A percentile compares a stretch with the other conserved stretches of the same genome.
phyloP scores from a whole-genome alignment of 768 basidiomycete genomes.

The Calocybe indica region DNA sequence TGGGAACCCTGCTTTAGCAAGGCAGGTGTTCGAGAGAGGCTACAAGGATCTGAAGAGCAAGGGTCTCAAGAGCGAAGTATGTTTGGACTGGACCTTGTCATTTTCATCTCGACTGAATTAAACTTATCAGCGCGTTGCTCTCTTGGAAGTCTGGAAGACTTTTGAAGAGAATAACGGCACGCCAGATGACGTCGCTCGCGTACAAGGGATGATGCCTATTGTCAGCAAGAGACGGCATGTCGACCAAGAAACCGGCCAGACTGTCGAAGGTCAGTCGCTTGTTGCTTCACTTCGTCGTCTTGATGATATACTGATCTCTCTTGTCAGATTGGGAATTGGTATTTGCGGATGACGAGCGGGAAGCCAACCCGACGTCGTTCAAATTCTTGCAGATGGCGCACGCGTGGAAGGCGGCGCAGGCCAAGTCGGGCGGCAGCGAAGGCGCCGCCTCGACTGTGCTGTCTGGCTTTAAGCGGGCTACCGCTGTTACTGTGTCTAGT shows the following conservation, averaged over 20 bases:
- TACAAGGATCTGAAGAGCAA: constrained; percentile 84
- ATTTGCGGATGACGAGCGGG: constrained; percentile 94
- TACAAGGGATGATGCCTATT: constrained; percentile 90
- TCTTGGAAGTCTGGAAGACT: constrained; percentile 93
- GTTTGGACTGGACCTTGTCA: constrained; percentile 11
- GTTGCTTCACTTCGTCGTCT: background rate
- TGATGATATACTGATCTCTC: constrained; percentile 1
- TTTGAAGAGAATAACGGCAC: constrained; percentile 84
- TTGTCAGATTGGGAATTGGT: constrained; percentile 88
- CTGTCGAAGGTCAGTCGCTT: constrained; percentile 66
- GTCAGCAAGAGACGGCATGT: constrained; percentile 80
- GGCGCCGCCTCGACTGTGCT: constrained; percentile 21
- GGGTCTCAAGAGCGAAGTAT: constrained; percentile 83
- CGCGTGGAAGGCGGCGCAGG: constrained; percentile 69
- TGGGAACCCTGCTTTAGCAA: constrained; percentile 64
- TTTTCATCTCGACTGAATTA: background rate
- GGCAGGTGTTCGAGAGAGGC: constrained; percentile 78
- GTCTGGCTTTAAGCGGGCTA: constrained; percentile 45
- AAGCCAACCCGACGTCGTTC: constrained; percentile 89
- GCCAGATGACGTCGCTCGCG: constrained; percentile 68
- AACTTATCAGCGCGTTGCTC: constrained; percentile 62
- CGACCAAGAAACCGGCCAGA: constrained; percentile 79
- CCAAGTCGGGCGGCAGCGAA: constrained; percentile 23
- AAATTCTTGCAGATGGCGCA: constrained; percentile 96
- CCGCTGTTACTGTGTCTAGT: constrained; percentile 1